phyloP scores from a whole-genome alignment of 176 grass and related monocot genomes.

The Rhipidocladum racemiflorum region DNA sequence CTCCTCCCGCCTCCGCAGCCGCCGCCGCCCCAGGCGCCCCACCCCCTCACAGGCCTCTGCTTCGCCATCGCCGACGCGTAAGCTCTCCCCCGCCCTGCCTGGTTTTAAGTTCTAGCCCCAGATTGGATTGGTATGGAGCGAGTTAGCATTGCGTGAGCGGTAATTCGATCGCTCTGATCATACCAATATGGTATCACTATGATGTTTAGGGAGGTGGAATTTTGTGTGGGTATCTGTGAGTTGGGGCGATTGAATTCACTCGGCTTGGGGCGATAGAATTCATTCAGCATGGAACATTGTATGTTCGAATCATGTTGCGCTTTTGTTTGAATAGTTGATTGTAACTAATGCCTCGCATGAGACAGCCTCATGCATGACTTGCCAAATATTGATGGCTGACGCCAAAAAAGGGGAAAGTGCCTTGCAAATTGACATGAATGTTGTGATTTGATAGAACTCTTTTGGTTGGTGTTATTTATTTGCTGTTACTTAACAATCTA shows the following conservation, averaged over 20 bases:
- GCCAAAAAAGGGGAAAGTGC: not conserved
- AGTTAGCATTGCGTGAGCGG: not conserved
- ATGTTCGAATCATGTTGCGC: not conserved
- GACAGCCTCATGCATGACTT: not conserved
- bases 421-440: not conserved
- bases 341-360: not conserved
- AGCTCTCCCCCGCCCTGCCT: not conserved
- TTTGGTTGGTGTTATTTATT: not conserved
- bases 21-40: constrained; percentile 83
- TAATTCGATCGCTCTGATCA: not conserved
- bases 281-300: not conserved
- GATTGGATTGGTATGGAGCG: not conserved
- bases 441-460: not conserved
- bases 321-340: not conserved
- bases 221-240: not conserved
- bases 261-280: not conserved
- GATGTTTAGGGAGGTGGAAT: not conserved
- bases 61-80: constrained; percentile 93
- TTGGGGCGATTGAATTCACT: constrained; percentile 2
- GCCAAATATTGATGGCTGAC: not conserved
- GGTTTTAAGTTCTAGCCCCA: not conserved
- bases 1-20: constrained; percentile 79
- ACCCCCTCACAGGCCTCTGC: constrained; percentile 78
- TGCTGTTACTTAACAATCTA: not conserved
- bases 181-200: not conserved